Evolutionary conservation across 2,329 filamentous ascomycete genomes (phyloP), one percentile per base, ranked within the genome.

Genomic region (Coccinonectria pachysandricola): DNA sequence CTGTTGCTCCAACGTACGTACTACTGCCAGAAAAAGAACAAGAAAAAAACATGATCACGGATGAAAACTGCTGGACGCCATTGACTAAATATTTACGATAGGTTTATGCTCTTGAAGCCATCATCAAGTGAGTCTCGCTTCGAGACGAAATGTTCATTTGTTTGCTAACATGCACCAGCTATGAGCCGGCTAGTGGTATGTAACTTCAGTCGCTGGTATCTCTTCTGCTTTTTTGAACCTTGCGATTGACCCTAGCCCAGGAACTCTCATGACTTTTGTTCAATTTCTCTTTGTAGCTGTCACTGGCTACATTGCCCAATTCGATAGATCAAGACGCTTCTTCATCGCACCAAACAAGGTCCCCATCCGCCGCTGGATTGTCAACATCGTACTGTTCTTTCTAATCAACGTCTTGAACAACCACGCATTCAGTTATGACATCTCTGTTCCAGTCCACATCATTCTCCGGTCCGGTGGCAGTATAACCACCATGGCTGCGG

Each of bases 371-470:
- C 80, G 84, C 50, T 96, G 91, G 87, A 50, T 83, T 25, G 65
- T 88, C 46, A 95, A 93, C 50, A 94, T 94, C 21, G 62, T 80
- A 4, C 71, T 95, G 42, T 96, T 96, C 58, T 91, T 93, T 53
- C 71, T 72, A 36, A 91, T 98, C 57, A 98, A 96, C 46, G 75
- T 96, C 31, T 61, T 98, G 49, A 98, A 98, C 59, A 98, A 98
- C 47, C 88, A 88, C 64, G 91, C 88, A 6, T 98, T 98, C 54
- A 87, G 85, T 36, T 98, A 95, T 59, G 78, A 86, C 43, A 96
- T 98, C 30, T 94, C 86, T 6, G 85, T 98, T 0, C 91, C 91
- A 2, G 76, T 98, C 24, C 91, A 98, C 50, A 98, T 98, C 45
- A 96, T 98, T 40, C 65, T 98, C 15, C 75, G 91, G 27, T 95